Conservation (phyloP, 163 green algal genomes). For the Scenedesmus sp. region DNA sequence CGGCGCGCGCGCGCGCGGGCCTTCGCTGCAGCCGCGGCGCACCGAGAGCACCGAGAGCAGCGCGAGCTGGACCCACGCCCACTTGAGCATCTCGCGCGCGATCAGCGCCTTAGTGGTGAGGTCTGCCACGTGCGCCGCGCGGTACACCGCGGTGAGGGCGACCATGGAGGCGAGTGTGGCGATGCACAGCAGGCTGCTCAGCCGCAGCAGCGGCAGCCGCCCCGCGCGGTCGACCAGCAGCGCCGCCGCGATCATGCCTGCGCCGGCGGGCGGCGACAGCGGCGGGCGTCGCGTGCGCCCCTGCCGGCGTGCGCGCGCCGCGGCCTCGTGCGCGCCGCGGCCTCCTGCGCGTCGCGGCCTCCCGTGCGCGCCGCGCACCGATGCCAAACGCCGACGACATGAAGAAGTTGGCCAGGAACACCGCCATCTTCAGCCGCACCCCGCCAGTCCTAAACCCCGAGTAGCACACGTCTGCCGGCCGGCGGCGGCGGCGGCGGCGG, state of each 20-base stretch:
- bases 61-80: background rate
- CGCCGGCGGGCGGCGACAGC: too few species aligned
- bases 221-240: background rate
- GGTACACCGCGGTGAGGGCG: background rate
- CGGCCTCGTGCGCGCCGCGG: too few species aligned
- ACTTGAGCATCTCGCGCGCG: too few species aligned
- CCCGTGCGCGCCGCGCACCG: constrained; percentile 1
- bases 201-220: background rate
- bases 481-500: too few species aligned
- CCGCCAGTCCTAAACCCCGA: background rate
- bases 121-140: too few species aligned
- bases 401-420: constrained; percentile 2
- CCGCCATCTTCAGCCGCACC: background rate
- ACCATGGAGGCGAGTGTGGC: background rate
- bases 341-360: too few species aligned
- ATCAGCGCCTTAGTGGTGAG: too few species aligned
- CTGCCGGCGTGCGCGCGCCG: too few species aligned
- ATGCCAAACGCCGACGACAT: background rate
- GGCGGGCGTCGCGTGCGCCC: too few species aligned
- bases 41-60: background rate
- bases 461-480: constrained; percentile 2
- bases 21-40: background rate
- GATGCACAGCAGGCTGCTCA: background rate
- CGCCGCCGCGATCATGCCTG: background rate
- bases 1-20: too few species aligned